These are phyloP conservation scores for Salix exigua DNA, from an alignment of 345 rosid genomes.

Conservation along the genomic window DNA sequence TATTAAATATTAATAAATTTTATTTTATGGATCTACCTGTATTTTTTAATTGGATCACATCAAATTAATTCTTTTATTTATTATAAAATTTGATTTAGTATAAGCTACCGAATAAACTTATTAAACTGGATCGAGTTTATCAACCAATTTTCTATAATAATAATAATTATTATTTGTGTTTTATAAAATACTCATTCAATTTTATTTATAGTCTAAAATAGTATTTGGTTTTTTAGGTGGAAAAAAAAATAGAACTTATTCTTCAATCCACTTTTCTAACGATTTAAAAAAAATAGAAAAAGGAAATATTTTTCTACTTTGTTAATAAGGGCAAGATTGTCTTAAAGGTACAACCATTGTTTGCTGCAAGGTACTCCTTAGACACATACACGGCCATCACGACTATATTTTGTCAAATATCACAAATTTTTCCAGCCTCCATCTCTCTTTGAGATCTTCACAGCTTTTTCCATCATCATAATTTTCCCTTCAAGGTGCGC, in stretches of 20 bases:
- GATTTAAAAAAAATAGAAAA: not conserved
- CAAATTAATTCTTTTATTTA: not conserved
- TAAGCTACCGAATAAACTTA: too few species aligned
- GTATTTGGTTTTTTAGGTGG: not conserved
- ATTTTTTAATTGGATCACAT: not conserved
- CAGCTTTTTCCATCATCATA: not conserved
- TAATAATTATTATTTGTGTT: too few species aligned
- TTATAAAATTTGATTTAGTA: not conserved
- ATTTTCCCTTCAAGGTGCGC: slow-evolving; percentile 1
- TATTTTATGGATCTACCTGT: too few species aligned
- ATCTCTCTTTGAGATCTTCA: not conserved
- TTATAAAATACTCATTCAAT: not conserved
- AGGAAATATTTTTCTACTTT: not conserved
- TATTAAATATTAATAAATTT: too few species aligned
- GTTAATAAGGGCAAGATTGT: not conserved
- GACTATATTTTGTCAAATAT: not conserved
- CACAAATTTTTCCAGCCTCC: not conserved
- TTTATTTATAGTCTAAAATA: too few species aligned
- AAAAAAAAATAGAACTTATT: too few species aligned
- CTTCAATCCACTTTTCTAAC: too few species aligned
- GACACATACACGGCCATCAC: not conserved
- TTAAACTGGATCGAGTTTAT: too few species aligned
- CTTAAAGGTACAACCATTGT: not conserved
- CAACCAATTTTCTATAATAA: too few species aligned
- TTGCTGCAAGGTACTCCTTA: too few species aligned